Percentiles rank a stretch among this genome's conserved stretches.
Evolutionary conservation across 345 rosid species (phyloP).

Genomic region (Eutrema heterophyllum): DNA sequence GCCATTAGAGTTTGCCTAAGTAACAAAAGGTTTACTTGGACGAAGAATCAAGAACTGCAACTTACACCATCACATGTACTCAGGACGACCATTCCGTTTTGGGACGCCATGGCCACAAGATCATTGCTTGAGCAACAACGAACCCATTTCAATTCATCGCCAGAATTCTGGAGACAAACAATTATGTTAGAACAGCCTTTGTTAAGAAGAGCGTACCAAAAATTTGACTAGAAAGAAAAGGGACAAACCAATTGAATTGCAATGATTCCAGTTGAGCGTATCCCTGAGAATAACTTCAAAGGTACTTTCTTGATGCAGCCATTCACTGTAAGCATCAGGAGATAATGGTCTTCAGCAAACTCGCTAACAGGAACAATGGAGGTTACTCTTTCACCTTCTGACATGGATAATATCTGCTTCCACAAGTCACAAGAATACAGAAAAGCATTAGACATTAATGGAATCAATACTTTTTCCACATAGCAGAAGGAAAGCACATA

Average conservation of each 20-base stretch:
- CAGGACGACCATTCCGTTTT: constrained; percentile 84
- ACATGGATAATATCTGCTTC: constrained; percentile 70
- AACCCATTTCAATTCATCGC: constrained; percentile 94
- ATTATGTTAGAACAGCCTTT: not conserved
- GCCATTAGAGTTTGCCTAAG: constrained; percentile 2
- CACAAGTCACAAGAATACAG: constrained; percentile 13
- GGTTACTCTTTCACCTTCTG: constrained; percentile 96
- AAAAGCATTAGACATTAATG: constrained; percentile 10
- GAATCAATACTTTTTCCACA: not conserved
- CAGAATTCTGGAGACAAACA: constrained; percentile 63
- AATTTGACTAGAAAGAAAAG: constrained; percentile 4
- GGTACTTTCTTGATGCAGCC: constrained; percentile 99
- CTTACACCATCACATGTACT: constrained; percentile 77
- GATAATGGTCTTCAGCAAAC: constrained; percentile 71
- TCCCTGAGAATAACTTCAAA: constrained; percentile 68
- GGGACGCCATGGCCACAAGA: constrained; percentile 96
- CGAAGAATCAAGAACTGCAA: not conserved
- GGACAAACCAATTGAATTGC: constrained; percentile 87
- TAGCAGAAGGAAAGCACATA: not conserved
- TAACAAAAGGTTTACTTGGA: not conserved
- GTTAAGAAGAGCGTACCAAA: not conserved
- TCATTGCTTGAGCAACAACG: constrained; percentile 81
- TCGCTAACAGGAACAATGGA: constrained; percentile 88
- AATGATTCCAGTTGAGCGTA: constrained; percentile 94
- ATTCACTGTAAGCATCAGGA: constrained; percentile 86